Conservation (phyloP, 208 protist genomes). For the Acanthamoeba triangularis region DNA sequence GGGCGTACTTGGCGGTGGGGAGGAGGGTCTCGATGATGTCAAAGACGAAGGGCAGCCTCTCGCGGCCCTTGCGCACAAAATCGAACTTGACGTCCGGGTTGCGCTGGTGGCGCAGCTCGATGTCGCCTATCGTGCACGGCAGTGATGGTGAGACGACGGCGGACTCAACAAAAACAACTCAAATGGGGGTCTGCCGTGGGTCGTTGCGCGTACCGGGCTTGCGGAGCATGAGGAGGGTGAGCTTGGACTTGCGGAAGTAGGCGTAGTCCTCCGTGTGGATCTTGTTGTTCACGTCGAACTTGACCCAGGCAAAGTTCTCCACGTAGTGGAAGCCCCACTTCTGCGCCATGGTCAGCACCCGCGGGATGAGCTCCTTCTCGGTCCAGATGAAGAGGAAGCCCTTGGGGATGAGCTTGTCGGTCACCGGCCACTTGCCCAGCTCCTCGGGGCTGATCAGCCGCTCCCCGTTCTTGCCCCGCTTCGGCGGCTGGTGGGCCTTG, state of each 20-base stretch:
- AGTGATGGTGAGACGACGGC: no score
- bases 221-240: conserved; percentile 84
- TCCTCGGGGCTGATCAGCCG: conserved; percentile 49
- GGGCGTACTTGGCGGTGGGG: conserved; percentile 66
- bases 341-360: conserved; percentile 46
- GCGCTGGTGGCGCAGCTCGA: conserved; percentile 87
- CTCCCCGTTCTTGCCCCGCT: neutral
- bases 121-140: neutral
- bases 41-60: conserved; percentile 73
- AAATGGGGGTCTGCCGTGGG: no score
- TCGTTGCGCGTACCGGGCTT: conserved; percentile 78
- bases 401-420: conserved; percentile 69
- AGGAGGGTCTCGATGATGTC: conserved; percentile 82
- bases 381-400: conserved; percentile 88
- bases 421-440: conserved; percentile 69
- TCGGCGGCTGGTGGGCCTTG: neutral
- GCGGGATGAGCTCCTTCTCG: conserved; percentile 85
- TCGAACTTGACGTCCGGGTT: conserved; percentile 87
- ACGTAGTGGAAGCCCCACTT: conserved; percentile 86
- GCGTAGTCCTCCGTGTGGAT: conserved; percentile 43
- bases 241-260: conserved; percentile 84
- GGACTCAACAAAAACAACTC: no score
- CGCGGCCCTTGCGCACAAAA: conserved; percentile 78
- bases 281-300: conserved; percentile 81
- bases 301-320: conserved; percentile 86